Percentiles rank a stretch among this genome's conserved stretches.
phyloP scores from a whole-genome alignment of 768 basidiomycete species.

The Russula olivacea region DNA sequence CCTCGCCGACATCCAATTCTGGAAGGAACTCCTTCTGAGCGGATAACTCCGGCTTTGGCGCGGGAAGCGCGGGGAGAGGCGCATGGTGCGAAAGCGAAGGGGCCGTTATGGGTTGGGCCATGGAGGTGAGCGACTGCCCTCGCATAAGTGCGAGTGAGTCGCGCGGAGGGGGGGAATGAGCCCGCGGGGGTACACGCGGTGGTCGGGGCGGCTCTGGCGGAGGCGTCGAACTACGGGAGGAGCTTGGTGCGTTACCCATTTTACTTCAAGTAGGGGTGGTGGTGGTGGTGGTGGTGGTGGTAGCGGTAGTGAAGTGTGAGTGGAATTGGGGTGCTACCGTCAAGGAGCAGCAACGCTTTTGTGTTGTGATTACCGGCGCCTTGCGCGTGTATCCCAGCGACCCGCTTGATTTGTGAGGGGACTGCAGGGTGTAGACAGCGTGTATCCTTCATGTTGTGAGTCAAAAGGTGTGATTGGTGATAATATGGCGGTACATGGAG shows the following conservation, averaged over 20 bases:
- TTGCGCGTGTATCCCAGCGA: constrained; percentile 12
- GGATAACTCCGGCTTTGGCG: neutral
- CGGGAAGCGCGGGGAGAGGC: neutral
- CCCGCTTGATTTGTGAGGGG: constrained; percentile 13
- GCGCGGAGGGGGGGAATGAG: constrained; percentile 17
- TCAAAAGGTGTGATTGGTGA: constrained; percentile 19
- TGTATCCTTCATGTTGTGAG: constrained; percentile 15
- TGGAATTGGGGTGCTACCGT: neutral
- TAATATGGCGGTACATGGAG: constrained; percentile 3
- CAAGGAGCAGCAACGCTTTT: constrained; percentile 11
- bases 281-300: neutral
- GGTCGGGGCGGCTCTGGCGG: constrained; percentile 8
- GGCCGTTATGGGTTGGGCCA: constrained; percentile 1
- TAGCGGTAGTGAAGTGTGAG: neutral
- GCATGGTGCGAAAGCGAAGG: neutral
- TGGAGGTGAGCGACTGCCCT: constrained; percentile 17
- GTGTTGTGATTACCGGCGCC: constrained; percentile 11
- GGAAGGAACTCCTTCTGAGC: neutral
- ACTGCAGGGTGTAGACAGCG: constrained; percentile 20
- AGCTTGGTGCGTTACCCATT: constrained; percentile 24
- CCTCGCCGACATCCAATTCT: constrained; percentile 21
- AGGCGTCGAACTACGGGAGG: constrained; percentile 14
- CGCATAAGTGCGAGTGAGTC: constrained; percentile 22
- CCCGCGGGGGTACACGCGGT: constrained; percentile 20
- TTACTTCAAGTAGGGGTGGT: constrained; percentile 1